Percentiles rank a stretch among this genome's conserved stretches.
Evolutionary conservation across 257 asterid genomes (phyloP).

Genomic region (Catharanthus roseus): DNA sequence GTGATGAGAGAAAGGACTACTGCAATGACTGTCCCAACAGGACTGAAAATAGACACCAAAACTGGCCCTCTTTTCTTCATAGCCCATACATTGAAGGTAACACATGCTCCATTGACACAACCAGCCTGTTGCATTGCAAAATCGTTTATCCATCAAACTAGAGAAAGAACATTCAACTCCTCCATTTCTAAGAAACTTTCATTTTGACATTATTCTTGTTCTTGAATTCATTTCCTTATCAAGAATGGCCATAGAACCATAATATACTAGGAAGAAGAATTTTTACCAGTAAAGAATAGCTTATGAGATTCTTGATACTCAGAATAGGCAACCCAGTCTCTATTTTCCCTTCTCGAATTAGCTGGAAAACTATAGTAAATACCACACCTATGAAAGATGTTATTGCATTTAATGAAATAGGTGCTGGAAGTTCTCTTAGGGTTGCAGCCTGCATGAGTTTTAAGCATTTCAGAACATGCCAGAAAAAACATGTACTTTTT

Average conservation of each 20-base stretch:
- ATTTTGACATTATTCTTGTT: neutral
- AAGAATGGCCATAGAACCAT: neutral
- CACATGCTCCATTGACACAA: conserved; percentile 58
- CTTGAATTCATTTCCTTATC: neutral
- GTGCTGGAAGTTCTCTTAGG: conserved; percentile 62
- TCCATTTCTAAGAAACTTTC: neutral
- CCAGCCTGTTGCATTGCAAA: conserved; percentile 51
- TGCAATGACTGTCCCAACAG: conserved; percentile 71
- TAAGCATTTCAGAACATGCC: neutral
- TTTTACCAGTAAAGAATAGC: conserved; percentile 59
- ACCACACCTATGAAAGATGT: conserved; percentile 65
- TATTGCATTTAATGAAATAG: conserved; percentile 59
- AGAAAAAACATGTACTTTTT: too few species aligned
- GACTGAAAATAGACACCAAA: conserved; percentile 77
- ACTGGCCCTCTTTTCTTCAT: conserved; percentile 94
- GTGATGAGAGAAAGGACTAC: conserved; percentile 48
- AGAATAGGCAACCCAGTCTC: conserved; percentile 52
- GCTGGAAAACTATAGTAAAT: conserved; percentile 41
- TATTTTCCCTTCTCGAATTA: conserved; percentile 35
- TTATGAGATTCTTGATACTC: conserved; percentile 38
- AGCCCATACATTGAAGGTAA: conserved; percentile 84
- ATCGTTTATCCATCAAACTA: neutral
- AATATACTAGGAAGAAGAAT: neutral
- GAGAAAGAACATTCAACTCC: neutral
- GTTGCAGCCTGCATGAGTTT: conserved; percentile 58